Conservation (phyloP, 345 rosid genomes). For the Sisymbrium irio region DNA sequence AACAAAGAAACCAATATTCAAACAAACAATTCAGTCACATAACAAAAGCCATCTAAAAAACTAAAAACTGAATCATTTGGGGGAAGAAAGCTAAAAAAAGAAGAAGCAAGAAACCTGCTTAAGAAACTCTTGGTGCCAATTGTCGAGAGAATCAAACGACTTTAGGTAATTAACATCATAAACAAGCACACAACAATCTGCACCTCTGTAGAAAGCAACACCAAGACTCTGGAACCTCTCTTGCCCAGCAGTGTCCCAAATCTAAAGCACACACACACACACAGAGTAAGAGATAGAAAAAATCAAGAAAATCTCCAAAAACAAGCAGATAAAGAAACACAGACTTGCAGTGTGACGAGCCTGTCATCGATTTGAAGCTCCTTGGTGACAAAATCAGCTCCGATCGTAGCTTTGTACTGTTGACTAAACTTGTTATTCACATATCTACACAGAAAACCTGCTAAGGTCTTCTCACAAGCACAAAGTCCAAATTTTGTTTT, state of each 20-base stretch:
- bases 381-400: conserved; percentile 88
- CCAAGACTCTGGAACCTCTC: conserved; percentile 93
- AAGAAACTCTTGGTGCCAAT: conserved; percentile 87
- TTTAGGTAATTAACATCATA: conserved; percentile 76
- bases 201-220: conserved; percentile 86
- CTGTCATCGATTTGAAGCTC: conserved; percentile 83
- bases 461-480: conserved; percentile 5
- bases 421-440: conserved; percentile 82
- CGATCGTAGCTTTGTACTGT: conserved; percentile 89
- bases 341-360: conserved; percentile 80
- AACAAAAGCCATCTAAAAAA: background rate
- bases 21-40: background rate
- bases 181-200: conserved; percentile 87
- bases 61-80: background rate
- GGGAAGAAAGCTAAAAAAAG: background rate
- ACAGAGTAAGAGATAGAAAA: background rate
- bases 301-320: background rate
- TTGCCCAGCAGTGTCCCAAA: conserved; percentile 96
- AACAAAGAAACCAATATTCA: background rate
- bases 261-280: conserved; percentile 31
- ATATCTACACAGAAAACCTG: conserved; percentile 28
- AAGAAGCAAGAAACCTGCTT: conserved; percentile 64
- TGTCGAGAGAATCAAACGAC: conserved; percentile 79
- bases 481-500: background rate
- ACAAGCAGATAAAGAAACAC: background rate